A percentile compares a stretch with the other conserved stretches of the same genome.
Evolutionary conservation across 1,139 yeast genomes (phyloP).

Genomic region (Spathaspora sp.): DNA sequence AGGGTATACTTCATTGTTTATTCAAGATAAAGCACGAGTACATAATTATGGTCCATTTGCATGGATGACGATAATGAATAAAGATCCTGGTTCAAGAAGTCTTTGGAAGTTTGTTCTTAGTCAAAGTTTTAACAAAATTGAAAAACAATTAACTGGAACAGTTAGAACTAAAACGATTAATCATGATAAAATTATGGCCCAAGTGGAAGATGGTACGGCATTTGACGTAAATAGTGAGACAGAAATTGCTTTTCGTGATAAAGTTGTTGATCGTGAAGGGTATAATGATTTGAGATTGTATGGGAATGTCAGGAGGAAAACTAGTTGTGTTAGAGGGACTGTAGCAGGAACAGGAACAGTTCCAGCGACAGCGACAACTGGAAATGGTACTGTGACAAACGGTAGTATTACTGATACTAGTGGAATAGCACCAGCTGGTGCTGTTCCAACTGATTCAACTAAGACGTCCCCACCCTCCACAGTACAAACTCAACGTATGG

Average conservation of each 20-base stretch:
- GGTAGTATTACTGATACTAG: too few relatives aligned
- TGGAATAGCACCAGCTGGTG: not conserved
- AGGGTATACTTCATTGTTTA: conserved; percentile 27
- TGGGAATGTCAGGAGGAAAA: conserved; percentile 15
- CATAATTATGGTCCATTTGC: conserved; percentile 40
- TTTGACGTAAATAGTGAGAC: conserved; percentile 4
- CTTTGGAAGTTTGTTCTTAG: conserved; percentile 14
- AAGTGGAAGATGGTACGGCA: not conserved
- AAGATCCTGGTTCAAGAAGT: conserved; percentile 29
- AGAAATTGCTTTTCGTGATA: conserved; percentile 22
- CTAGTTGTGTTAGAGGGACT: conserved; percentile 9
- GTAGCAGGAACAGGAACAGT: conserved; percentile 7
- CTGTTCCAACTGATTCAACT: not conserved
- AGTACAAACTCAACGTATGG: conserved; percentile 12
- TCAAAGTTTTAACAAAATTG: not conserved
- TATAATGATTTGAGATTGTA: conserved; percentile 27
- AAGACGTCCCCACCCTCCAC: not conserved
- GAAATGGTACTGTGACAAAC: not conserved
- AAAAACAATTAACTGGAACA: not conserved
- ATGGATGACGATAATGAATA: conserved; percentile 37
- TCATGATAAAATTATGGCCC: not conserved
- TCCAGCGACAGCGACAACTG: not conserved
- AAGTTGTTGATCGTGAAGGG: conserved; percentile 31
- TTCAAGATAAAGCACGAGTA: conserved; percentile 24
- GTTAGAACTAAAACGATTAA: not conserved